phyloP scores from a whole-genome alignment of 2,329 filamentous ascomycete species.

The Cladophialophora chaetospira region DNA sequence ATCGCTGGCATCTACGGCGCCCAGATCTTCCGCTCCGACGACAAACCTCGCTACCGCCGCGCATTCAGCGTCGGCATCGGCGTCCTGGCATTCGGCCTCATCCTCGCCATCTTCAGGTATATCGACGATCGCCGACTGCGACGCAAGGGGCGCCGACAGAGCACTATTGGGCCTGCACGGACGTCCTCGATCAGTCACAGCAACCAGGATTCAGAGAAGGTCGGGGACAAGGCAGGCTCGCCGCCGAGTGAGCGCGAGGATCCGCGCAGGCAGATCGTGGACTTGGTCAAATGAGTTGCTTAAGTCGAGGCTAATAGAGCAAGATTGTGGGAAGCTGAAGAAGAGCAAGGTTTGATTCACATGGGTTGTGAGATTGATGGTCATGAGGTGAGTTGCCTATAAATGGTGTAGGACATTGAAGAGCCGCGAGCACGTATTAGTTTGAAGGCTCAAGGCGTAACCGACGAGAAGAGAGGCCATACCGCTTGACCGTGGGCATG shows the following conservation, averaged over 20 bases:
- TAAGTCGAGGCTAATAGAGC: too few relatives aligned
- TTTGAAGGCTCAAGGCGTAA: too few relatives aligned
- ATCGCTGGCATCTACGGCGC: slow-evolving; percentile 63
- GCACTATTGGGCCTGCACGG: background rate
- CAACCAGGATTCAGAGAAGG: background rate
- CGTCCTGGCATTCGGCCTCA: slow-evolving; percentile 48
- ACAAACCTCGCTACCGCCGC: slow-evolving; percentile 54
- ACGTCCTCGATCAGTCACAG: background rate
- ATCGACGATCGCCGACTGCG: slow-evolving; percentile 45
- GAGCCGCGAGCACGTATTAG: too few relatives aligned
- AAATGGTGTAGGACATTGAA: too few relatives aligned
- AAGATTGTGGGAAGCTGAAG: too few relatives aligned
- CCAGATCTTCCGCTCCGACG: slow-evolving; percentile 60
- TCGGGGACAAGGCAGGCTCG: background rate
- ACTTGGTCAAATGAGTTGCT: background rate
- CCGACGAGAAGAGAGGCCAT: too few relatives aligned
- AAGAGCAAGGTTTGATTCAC: too few relatives aligned
- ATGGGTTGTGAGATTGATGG: too few relatives aligned
- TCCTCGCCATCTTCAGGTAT: slow-evolving; percentile 46
- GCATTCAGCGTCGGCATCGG: slow-evolving; percentile 53
- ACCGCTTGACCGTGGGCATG: too few relatives aligned
- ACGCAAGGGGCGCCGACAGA: slow-evolving; percentile 27
- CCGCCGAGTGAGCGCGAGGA: background rate
- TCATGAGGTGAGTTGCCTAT: too few relatives aligned
- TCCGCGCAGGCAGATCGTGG: background rate